Evolutionary conservation across 2,329 filamentous ascomycete genomes (phyloP).

Genomic region (Torrubiellomyces zombiae): DNA sequence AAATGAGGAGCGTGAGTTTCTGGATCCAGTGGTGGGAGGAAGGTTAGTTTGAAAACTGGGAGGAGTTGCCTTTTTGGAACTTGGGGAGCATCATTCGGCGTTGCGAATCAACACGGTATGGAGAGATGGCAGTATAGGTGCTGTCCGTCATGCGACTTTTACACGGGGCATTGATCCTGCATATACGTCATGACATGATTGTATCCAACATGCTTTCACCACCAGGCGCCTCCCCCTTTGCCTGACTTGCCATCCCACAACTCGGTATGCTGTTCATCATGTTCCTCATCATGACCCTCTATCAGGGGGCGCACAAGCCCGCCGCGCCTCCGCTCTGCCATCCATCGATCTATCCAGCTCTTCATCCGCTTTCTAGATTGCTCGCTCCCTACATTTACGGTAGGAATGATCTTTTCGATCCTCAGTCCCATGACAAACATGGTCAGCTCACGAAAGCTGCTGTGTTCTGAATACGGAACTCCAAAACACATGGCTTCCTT

Average conservation of each 20-base stretch:
- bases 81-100: too few species aligned
- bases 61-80: too few species aligned
- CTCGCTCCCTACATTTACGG: constrained; percentile 63
- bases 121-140: too few species aligned
- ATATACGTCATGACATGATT: too few species aligned
- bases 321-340: constrained; percentile 37
- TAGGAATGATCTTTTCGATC: constrained; percentile 83
- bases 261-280: constrained; percentile 9
- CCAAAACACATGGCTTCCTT: constrained; percentile 75
- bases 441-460: constrained; percentile 82
- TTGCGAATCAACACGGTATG: too few species aligned
- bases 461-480: constrained; percentile 92
- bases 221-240: constrained; percentile 22
- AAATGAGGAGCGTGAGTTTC: too few species aligned
- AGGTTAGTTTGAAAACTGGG: too few species aligned
- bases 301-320: constrained; percentile 31
- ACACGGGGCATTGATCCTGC: too few species aligned
- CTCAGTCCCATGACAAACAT: constrained; percentile 80
- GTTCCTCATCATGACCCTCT: constrained; percentile 20
- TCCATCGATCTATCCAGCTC: constrained; percentile 47
- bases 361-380: constrained; percentile 42
- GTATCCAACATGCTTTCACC: constrained; percentile 12
- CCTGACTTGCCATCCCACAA: constrained; percentile 23
- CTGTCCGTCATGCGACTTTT: too few species aligned
- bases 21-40: too few species aligned